phyloP scores from a whole-genome alignment of 2,329 filamentous ascomycete species.

The Macroventuria anomochaeta region DNA sequence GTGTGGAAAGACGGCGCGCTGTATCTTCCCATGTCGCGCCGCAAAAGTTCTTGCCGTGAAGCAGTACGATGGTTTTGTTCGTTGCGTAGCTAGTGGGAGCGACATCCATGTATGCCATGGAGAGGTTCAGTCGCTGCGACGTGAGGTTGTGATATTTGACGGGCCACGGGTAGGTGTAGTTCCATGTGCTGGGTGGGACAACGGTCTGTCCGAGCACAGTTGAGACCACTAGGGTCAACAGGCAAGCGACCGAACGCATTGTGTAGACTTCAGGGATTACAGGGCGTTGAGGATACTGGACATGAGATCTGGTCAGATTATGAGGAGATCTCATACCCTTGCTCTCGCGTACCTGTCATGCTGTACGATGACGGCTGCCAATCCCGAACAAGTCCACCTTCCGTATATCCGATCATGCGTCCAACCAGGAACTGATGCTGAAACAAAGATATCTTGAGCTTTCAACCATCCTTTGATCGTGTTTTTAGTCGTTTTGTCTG shows the following conservation, averaged over 20 bases:
- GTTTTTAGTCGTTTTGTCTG: background rate
- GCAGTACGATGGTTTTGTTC: constrained; percentile 54
- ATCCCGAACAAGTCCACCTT: constrained; percentile 9
- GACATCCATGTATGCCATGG: constrained; percentile 65
- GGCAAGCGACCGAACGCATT: constrained; percentile 12
- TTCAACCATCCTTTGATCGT: background rate
- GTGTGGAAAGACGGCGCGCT: constrained; percentile 50
- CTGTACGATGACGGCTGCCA: constrained; percentile 19
- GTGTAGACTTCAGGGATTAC: background rate
- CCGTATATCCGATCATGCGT: background rate
- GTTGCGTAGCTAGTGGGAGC: constrained; percentile 47
- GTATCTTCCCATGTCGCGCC: constrained; percentile 60
- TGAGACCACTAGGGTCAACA: constrained; percentile 14
- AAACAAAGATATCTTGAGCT: background rate
- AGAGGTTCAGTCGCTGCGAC: constrained; percentile 57
- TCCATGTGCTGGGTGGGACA: constrained; percentile 27
- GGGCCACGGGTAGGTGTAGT: constrained; percentile 60
- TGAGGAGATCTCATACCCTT: constrained; percentile 14
- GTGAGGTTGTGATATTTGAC: constrained; percentile 56
- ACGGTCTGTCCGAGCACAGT: constrained; percentile 11
- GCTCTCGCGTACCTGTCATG: constrained; percentile 19
- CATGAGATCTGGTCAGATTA: background rate
- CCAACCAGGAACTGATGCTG: background rate
- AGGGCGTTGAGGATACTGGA: background rate
- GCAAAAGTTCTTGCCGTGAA: constrained; percentile 66